phyloP scores from a whole-genome alignment of 768 basidiomycete genomes.

The Rhodocollybia butyracea region DNA sequence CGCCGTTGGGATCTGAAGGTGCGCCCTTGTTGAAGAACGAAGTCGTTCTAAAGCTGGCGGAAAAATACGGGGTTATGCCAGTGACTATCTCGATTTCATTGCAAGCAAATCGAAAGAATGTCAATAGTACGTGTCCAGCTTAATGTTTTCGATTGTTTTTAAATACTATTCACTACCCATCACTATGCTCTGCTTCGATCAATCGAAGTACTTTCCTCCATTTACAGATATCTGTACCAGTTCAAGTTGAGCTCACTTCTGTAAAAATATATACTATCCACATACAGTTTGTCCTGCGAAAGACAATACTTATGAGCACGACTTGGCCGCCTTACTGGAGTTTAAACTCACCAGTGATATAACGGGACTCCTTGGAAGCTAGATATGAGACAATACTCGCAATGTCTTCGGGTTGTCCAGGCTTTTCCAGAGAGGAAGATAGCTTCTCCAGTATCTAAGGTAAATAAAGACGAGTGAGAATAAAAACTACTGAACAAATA shows the following conservation, averaged over 20 bases:
- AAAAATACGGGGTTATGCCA: conserved; percentile 53
- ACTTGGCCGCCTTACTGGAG: background rate
- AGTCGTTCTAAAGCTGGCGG: conserved; percentile 58
- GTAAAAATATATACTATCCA: too few species aligned
- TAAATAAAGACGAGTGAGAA: background rate
- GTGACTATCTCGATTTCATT: conserved; percentile 71
- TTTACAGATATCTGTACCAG: too few species aligned
- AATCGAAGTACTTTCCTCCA: too few species aligned
- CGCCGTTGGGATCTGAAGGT: conserved; percentile 70
- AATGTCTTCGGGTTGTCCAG: conserved; percentile 18
- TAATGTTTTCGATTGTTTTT: too few species aligned
- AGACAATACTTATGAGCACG: background rate
- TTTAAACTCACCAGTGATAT: conserved; percentile 16
- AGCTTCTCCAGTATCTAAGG: background rate
- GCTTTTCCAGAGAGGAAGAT: background rate
- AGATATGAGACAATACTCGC: conserved; percentile 24
- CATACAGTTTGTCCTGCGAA: background rate
- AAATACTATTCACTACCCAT: too few species aligned
- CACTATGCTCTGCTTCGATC: too few species aligned
- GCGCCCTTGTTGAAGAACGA: conserved; percentile 64
- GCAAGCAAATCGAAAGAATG: conserved; percentile 63
- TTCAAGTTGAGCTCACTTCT: too few species aligned
- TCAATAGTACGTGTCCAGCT: conserved; percentile 47
- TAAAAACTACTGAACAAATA: background rate
- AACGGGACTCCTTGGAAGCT: conserved; percentile 24